Evolutionary conservation across 768 basidiomycete genomes (phyloP).

Genomic region (Lactarius sp.): DNA sequence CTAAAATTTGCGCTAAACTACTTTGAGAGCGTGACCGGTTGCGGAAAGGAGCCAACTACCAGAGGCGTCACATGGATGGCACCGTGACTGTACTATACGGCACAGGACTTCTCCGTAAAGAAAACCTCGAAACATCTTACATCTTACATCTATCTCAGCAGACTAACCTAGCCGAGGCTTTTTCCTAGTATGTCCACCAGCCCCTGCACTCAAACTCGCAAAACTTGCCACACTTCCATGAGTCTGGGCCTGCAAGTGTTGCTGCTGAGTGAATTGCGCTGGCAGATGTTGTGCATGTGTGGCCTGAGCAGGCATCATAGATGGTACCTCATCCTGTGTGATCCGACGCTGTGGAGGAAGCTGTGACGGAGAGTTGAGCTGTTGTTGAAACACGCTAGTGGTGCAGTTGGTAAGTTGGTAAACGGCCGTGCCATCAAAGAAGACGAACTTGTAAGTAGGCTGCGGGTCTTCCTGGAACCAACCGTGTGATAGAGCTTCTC

Average conservation of each 20-base stretch:
- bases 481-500: conserved; percentile 72
- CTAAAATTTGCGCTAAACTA: no score
- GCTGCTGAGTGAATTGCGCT: conserved; percentile 40
- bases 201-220: conserved; percentile 56
- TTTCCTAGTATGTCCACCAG: conserved; percentile 46
- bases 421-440: background rate
- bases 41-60: no score
- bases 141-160: background rate
- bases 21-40: no score
- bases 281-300: conserved; percentile 39
- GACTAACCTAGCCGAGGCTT: conserved; percentile 50
- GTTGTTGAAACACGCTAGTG: conserved; percentile 61
- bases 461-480: conserved; percentile 93
- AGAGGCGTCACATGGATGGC: no score
- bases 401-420: background rate
- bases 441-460: conserved; percentile 70
- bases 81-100: background rate
- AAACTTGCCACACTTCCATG: conserved; percentile 58
- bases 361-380: conserved; percentile 51
- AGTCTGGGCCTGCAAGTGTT: conserved; percentile 36
- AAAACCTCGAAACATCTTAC: background rate
- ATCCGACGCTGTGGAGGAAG: conserved; percentile 85
- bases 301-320: conserved; percentile 67
- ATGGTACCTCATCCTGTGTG: conserved; percentile 87
- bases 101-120: background rate